Conservation (phyloP, 768 basidiomycete genomes). For the Pulveroboletus ravenelii region DNA sequence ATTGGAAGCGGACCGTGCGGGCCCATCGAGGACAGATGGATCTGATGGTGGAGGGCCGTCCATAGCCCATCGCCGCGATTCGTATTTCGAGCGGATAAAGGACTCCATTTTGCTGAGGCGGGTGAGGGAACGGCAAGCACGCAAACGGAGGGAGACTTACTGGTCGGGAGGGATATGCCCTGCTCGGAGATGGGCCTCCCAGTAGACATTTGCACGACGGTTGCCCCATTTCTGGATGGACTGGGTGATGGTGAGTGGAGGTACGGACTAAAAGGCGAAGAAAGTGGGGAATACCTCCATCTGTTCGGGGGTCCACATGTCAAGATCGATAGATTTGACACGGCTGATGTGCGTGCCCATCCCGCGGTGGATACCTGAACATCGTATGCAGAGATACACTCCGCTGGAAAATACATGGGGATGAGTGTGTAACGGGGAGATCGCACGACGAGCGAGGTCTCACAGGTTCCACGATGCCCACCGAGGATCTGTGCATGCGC, state of each 20-base stretch:
- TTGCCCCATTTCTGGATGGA: slow-evolving; percentile 96
- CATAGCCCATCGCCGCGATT: slow-evolving; percentile 86
- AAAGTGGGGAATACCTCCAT: slow-evolving; percentile 62
- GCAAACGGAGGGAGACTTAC: slow-evolving; percentile 44
- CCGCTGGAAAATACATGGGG: slow-evolving; percentile 46
- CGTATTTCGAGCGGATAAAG: slow-evolving; percentile 96
- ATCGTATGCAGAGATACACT: slow-evolving; percentile 92
- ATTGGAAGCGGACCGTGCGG: slow-evolving; percentile 6
- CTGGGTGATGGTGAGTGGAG: slow-evolving; percentile 28
- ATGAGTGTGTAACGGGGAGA: background rate
- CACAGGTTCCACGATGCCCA: slow-evolving; percentile 99
- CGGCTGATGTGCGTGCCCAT: slow-evolving; percentile 99
- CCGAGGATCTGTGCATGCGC: slow-evolving; percentile 65
- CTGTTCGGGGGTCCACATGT: slow-evolving; percentile 96
- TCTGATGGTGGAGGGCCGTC: slow-evolving; percentile 83
- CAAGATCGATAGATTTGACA: slow-evolving; percentile 96
- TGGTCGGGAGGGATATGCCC: slow-evolving; percentile 94
- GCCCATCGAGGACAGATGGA: slow-evolving; percentile 68
- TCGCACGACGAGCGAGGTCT: slow-evolving; percentile 18
- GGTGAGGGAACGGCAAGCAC: background rate
- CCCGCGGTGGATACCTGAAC: slow-evolving; percentile 94
- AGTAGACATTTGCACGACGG: slow-evolving; percentile 85
- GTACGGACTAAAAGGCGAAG: slow-evolving; percentile 14
- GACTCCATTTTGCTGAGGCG: slow-evolving; percentile 88
- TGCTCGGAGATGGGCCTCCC: slow-evolving; percentile 91